phyloP scores from a whole-genome alignment of 1,139 yeast genomes.

The Taiozyma sp. region DNA sequence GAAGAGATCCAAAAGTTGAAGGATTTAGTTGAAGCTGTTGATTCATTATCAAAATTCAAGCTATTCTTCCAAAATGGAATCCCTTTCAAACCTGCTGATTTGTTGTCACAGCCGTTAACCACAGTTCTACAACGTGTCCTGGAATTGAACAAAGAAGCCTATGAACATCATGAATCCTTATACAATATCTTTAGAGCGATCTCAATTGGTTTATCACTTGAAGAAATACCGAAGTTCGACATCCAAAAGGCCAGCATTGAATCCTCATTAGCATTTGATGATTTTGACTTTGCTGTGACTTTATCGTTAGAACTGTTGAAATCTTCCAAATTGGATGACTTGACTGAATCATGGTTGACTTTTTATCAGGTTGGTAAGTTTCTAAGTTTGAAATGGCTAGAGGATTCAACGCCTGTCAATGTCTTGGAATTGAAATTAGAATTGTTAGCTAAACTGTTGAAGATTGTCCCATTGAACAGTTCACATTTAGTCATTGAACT shows the following conservation, averaged over 20 bases:
- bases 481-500: slow-evolving; percentile 26
- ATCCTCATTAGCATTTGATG: slow-evolving; percentile 46
- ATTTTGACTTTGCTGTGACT: slow-evolving; percentile 48
- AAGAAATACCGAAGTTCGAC: slow-evolving; percentile 4
- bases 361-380: slow-evolving; percentile 51
- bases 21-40: slow-evolving; percentile 35
- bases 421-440: slow-evolving; percentile 39
- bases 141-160: slow-evolving; percentile 53
- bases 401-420: slow-evolving; percentile 22
- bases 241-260: slow-evolving; percentile 39
- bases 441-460: slow-evolving; percentile 41
- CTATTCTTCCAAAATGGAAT: slow-evolving; percentile 31
- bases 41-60: slow-evolving; percentile 31
- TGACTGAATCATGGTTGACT: slow-evolving; percentile 50
- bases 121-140: slow-evolving; percentile 36
- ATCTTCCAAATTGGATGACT: slow-evolving; percentile 6
- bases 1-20: slow-evolving; percentile 30
- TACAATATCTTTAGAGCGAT: slow-evolving; percentile 38
- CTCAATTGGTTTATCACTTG: slow-evolving; percentile 28
- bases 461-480: slow-evolving; percentile 33
- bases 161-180: slow-evolving; percentile 30
- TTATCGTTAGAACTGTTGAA: slow-evolving; percentile 29
- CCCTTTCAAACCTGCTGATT: slow-evolving; percentile 35
- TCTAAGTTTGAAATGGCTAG: neutral
- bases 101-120: slow-evolving; percentile 24